Percentiles rank a stretch among this genome's conserved stretches.
Conservation (phyloP, 2,329 filamentous ascomycete species). For the Magnaporthales sp. region DNA sequence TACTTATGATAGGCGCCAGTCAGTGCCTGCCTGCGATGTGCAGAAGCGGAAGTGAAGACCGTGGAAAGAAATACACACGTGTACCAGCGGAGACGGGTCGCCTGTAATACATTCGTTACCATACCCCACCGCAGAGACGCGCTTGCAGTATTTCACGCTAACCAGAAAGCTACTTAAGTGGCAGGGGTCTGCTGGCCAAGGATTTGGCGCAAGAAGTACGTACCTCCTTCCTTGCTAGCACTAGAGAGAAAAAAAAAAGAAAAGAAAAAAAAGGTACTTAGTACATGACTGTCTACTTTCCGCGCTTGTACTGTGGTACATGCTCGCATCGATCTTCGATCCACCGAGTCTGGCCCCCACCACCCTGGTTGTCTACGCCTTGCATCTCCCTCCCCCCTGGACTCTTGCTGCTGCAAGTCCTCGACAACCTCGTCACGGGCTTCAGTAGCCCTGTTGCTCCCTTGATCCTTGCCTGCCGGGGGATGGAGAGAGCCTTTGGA, state of each 20-base stretch:
- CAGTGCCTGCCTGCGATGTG: neutral
- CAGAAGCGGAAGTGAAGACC: neutral
- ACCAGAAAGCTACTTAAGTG: neutral
- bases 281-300: neutral
- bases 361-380: neutral
- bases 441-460: neutral
- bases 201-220: neutral
- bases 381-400: neutral
- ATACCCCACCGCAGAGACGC: neutral
- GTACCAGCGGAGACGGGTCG: neutral
- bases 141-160: neutral
- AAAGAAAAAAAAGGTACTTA: neutral
- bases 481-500: neutral
- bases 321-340: slow-evolving; percentile 4
- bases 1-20: too few relatives aligned
- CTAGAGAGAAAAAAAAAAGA: neutral
- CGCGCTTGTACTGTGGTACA: neutral
- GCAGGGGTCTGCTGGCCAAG: neutral
- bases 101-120: neutral
- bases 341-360: neutral
- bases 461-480: slow-evolving; percentile 4
- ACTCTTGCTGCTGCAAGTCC: neutral
- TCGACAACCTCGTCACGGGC: slow-evolving; percentile 1
- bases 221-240: neutral
- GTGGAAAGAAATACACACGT: neutral